Conservation (phyloP, 2,329 filamentous ascomycete species). For the Blastomyces percursus region DNA sequence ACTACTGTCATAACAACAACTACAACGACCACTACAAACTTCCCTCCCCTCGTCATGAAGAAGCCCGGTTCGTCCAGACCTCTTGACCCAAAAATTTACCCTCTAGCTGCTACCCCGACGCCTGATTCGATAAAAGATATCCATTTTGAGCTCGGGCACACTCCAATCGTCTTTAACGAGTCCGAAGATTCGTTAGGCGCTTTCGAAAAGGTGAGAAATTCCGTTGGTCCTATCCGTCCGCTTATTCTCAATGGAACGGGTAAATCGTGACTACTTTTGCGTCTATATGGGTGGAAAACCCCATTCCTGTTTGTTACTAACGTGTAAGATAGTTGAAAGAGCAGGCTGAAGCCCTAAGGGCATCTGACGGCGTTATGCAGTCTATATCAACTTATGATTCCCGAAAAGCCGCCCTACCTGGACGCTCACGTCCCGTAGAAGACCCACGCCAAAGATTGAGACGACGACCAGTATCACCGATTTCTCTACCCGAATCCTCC, state of each 20-base stretch:
- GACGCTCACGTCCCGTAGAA: constrained; percentile 1
- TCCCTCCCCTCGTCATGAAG: constrained; percentile 72
- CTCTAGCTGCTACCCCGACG: constrained; percentile 70
- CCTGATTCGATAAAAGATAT: constrained; percentile 69
- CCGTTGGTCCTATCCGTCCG: neutral
- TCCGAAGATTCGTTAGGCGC: constrained; percentile 46
- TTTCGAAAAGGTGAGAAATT: constrained; percentile 41
- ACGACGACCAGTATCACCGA: constrained; percentile 10
- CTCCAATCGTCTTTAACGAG: constrained; percentile 52
- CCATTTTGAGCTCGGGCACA: constrained; percentile 57
- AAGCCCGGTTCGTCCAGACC: constrained; percentile 58
- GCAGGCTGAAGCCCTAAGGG: constrained; percentile 34
- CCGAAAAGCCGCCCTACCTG: neutral
- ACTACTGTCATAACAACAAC: constrained; percentile 74
- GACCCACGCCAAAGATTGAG: constrained; percentile 5
- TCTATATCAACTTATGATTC: constrained; percentile 34
- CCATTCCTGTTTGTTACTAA: constrained; percentile 4
- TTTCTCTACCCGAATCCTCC: constrained; percentile 35
- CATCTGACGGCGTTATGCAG: constrained; percentile 39
- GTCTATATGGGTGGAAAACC: neutral
- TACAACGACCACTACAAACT: constrained; percentile 70
- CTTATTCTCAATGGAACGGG: neutral
- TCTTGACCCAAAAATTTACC: constrained; percentile 81
- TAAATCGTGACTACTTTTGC: neutral
- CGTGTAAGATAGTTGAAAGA: constrained; percentile 32